phyloP scores from a whole-genome alignment of 2,329 filamentous ascomycete genomes.

The Colletotrichum somersetense region DNA sequence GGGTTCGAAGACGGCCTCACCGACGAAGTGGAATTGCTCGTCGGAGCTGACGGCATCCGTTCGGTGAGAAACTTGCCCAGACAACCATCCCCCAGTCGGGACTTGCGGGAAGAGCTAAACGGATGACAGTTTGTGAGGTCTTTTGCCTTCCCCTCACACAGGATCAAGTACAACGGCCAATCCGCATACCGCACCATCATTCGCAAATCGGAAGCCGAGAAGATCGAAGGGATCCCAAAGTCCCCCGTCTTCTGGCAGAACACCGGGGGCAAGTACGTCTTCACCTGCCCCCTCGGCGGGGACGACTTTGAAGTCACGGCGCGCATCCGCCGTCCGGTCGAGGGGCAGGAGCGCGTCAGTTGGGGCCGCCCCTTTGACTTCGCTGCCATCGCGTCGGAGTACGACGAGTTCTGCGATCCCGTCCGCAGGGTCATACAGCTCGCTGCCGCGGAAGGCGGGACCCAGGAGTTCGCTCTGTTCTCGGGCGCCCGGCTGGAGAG shows the following conservation, averaged over 20 bases:
- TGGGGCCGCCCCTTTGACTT: slow-evolving; percentile 48
- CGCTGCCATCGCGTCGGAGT: slow-evolving; percentile 43
- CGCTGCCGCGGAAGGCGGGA: slow-evolving; percentile 44
- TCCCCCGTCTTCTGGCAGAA: slow-evolving; percentile 51
- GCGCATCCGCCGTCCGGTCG: slow-evolving; percentile 43
- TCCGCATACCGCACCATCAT: slow-evolving; percentile 52
- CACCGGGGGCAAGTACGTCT: slow-evolving; percentile 49
- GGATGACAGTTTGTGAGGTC: slow-evolving; percentile 55
- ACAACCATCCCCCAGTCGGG: neutral
- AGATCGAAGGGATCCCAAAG: slow-evolving; percentile 49
- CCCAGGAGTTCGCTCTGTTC: slow-evolving; percentile 50
- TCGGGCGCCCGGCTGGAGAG: slow-evolving; percentile 48
- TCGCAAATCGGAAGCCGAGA: slow-evolving; percentile 44
- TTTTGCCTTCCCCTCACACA: slow-evolving; percentile 56
- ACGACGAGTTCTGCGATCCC: slow-evolving; percentile 49
- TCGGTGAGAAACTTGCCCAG: slow-evolving; percentile 52
- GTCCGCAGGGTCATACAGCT: slow-evolving; percentile 48
- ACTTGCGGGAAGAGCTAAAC: too few species aligned
- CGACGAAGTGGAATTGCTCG: slow-evolving; percentile 59
- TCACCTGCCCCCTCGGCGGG: slow-evolving; percentile 50
- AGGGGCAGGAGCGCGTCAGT: slow-evolving; percentile 47
- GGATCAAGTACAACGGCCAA: slow-evolving; percentile 58
- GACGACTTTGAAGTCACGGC: slow-evolving; percentile 53
- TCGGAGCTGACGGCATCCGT: slow-evolving; percentile 66
- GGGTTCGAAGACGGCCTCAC: slow-evolving; percentile 59